phyloP scores from a whole-genome alignment of 2,329 filamentous ascomycete genomes.

The Talaromyces sp. region DNA sequence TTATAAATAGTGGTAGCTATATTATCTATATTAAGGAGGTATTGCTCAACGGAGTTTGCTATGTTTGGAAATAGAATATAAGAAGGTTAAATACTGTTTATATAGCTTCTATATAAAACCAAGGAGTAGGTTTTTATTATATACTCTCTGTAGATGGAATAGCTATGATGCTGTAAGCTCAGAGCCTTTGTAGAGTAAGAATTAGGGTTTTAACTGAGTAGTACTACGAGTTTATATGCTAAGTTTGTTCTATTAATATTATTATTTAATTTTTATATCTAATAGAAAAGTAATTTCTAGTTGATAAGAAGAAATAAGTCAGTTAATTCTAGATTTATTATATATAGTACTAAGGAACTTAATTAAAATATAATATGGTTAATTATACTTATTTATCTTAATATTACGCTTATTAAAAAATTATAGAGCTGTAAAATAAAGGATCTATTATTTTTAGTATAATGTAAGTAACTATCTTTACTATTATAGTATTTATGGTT shows the following conservation, averaged over 20 bases:
- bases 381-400: constrained; percentile 1
- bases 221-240: neutral
- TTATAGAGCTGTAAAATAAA: constrained; percentile 20
- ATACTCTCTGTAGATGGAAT: neutral
- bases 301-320: neutral
- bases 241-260: neutral
- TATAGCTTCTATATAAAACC: neutral
- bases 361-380: neutral
- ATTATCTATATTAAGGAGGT: constrained; percentile 3
- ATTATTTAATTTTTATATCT: neutral
- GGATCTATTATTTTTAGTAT: constrained; percentile 29
- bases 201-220: neutral
- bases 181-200: no score
- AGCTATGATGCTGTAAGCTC: neutral
- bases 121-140: neutral
- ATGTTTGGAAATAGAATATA: neutral
- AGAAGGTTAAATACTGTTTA: neutral
- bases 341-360: neutral
- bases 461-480: constrained; percentile 23
- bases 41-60: neutral
- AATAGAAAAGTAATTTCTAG: neutral
- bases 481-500: constrained; percentile 14
- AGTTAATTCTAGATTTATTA: neutral
- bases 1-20: constrained; percentile 8
- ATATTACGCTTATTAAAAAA: constrained; percentile 11